These are phyloP conservation scores for Phaeomoniella chlamydospora DNA, from an alignment of 2,329 filamentous ascomycete species.

Conservation along the genomic window DNA sequence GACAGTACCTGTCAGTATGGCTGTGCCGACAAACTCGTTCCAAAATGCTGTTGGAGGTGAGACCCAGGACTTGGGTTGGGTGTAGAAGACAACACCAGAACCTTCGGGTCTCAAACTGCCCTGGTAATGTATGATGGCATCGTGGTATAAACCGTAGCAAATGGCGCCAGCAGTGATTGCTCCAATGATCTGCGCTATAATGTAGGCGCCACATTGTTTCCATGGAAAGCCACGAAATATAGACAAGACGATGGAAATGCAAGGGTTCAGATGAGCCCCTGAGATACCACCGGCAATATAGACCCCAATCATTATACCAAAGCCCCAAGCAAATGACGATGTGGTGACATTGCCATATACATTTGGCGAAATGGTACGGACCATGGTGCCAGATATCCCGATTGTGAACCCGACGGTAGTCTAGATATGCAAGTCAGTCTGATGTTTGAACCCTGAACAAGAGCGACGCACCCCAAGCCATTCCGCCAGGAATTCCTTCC, in stretches of 20 bases:
- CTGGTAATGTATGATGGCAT: background rate
- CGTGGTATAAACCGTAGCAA: conserved; percentile 25
- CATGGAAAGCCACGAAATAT: conserved; percentile 39
- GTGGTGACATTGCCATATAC: conserved; percentile 27
- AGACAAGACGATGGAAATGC: conserved; percentile 28
- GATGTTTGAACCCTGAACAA: background rate
- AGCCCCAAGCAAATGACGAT: conserved; percentile 35
- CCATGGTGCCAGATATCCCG: conserved; percentile 35
- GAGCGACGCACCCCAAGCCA: conserved; percentile 28
- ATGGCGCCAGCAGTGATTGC: conserved; percentile 35
- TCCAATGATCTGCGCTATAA: conserved; percentile 36
- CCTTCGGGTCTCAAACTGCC: background rate
- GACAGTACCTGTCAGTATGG: conserved; percentile 25
- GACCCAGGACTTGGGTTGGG: conserved; percentile 23
- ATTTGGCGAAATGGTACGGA: conserved; percentile 20
- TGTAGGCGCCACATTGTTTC: conserved; percentile 34
- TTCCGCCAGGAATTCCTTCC: conserved; percentile 39
- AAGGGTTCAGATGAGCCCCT: conserved; percentile 30
- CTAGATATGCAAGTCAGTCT: conserved; percentile 1
- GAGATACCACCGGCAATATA: conserved; percentile 33
- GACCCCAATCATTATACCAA: conserved; percentile 37
- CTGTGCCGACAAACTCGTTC: conserved; percentile 31
- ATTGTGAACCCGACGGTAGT: conserved; percentile 22
- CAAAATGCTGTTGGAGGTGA: conserved; percentile 26
- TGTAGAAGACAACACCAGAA: background rate